Base-by-base conservation (phyloP, 2,329 filamentous ascomycete genomes). In the Arthroderma sp. region DNA sequence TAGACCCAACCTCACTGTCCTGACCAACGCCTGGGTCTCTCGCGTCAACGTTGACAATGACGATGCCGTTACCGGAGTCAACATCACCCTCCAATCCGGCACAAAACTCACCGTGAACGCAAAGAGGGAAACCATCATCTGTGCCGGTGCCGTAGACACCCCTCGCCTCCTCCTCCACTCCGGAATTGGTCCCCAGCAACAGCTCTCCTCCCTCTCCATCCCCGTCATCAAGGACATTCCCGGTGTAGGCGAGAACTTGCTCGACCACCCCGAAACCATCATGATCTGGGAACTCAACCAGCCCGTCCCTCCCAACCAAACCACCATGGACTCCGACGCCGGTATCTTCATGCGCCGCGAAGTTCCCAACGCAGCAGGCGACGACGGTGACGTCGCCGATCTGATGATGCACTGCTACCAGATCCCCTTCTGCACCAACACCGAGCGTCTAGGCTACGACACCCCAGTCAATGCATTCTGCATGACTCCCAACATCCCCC, bases 401-500 rank as follows among this genome's bases (percentile, higher is more conserved):
- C 68, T 93, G 57, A 94, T 94, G 87, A 91, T 91, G 83, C 86
- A 94, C 70, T 94, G 86, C 75, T 94, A 94, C 71, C 87, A 94
- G 67, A 93, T 94, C 54, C 86, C 86, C 44, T 94, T 94, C 68
- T 84, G 81, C 50, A 77, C 87, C 54, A 94, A 94, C 73, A 94
- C 86, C 1, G 69, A 74, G 45, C 80, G 84, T 36, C 74, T 94
- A 7, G 86, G 86, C 53, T 94, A 81, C 62, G 77, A 80, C 56
- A 69, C 70, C 36, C 77, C 77, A 40, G 69, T 81, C 49, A 82
- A 88, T 56, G 86, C 85, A 43, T 93, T 93, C 71, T 91, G 86
- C 75, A 91, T 91, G 82, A 91, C 86, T 10, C 86, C 86, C 57
- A 91, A 93, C 69, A 91, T 93, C 56, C 85, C 84, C 31, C 83